Base-by-base conservation (phyloP, 345 rosid species). In the Durio zibethinus region DNA sequence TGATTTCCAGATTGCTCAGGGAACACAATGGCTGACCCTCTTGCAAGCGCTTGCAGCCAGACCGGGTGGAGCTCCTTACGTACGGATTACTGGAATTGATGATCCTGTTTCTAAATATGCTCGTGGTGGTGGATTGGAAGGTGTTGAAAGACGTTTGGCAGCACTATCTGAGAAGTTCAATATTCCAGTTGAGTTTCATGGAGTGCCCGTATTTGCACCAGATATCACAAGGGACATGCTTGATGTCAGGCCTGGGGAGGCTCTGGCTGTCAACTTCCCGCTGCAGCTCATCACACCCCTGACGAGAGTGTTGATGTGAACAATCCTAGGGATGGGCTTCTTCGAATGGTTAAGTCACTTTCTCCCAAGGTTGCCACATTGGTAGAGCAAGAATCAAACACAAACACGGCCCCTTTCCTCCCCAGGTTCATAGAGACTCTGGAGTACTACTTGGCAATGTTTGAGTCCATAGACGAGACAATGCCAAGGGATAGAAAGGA, bases 321-420 rank as follows among this genome's bases (percentile, higher is more conserved):
- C 85, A 91, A 90, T 79, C 97, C 90, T 15, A 85, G 97, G 75
- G 97, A 91, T 64, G 91, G 86, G 48, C 85, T 91, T n/a, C 83
- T 91, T 38, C 85, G 97, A 68, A 82, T 88, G 88, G 81, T 91
- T 14, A 89, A 88, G 80, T 87, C 92, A 36, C 88, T 91, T 11
- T 84, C 86, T 45, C 93, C 97, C 14, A 90, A 88, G 75, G 91
- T 90, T 50, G 79, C 76, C 29, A 90, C 97, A 25, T 56, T 91
- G 80, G 90, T 89, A 27, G 97, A 90, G 83, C 97, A 91, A 65
- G 97, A 91, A 83, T 90, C 93, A 18, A 91, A 90, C 83, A 87
- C 97, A 18, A 91, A 91, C 86, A 91, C 93, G 11, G 80, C 93
- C 43, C 88, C 92, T 10, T 91, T 91, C 82, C 75, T 91, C 76